A percentile compares a stretch with the other conserved stretches of the same genome.
Evolutionary conservation across 805 yeast genomes (phyloP).

Genomic region (Sporopachydermia quercuum): DNA sequence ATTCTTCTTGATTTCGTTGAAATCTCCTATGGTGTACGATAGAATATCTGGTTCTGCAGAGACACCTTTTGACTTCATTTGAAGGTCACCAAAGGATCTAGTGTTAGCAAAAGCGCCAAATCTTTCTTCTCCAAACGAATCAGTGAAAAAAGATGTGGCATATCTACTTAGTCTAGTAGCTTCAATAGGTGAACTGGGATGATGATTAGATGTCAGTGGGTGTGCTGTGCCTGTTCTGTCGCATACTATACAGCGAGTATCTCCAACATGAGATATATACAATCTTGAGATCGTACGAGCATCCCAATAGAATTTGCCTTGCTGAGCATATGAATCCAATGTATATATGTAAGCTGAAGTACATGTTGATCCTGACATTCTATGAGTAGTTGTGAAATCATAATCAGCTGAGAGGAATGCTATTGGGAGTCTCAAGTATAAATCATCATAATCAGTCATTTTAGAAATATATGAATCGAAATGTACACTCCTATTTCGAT

Average conservation of each 20-base stretch:
- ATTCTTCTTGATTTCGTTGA: conserved; percentile 21
- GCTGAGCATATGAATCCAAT: conserved; percentile 16
- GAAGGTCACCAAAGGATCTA: conserved; percentile 80
- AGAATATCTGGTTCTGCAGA: conserved; percentile 84
- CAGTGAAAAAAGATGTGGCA: conserved; percentile 52
- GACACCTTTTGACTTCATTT: conserved; percentile 71
- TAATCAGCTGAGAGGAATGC: conserved; percentile 55
- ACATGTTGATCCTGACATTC: conserved; percentile 50
- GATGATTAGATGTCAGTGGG: conserved; percentile 67
- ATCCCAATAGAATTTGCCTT: conserved; percentile 33
- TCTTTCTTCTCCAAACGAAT: conserved; percentile 86
- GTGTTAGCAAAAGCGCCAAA: conserved; percentile 81
- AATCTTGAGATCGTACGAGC: conserved; percentile 52
- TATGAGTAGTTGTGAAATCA: conserved; percentile 23
- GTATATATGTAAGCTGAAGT: conserved; percentile 50
- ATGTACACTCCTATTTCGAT: conserved; percentile 25
- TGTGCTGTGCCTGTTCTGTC: conserved; percentile 72
- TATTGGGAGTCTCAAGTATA: conserved; percentile 44
- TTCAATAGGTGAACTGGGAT: conserved; percentile 75
- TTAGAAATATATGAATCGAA: conserved; percentile 20
- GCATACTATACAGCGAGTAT: conserved; percentile 74
- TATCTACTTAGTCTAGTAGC: conserved; percentile 52
- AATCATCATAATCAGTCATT: conserved; percentile 32
- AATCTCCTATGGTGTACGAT: conserved; percentile 54
- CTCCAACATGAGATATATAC: conserved; percentile 84